Percentiles rank a stretch among this genome's conserved stretches.
Conservation (phyloP, 495 filamentous ascomycete genomes). For the Copromyces sp. region DNA sequence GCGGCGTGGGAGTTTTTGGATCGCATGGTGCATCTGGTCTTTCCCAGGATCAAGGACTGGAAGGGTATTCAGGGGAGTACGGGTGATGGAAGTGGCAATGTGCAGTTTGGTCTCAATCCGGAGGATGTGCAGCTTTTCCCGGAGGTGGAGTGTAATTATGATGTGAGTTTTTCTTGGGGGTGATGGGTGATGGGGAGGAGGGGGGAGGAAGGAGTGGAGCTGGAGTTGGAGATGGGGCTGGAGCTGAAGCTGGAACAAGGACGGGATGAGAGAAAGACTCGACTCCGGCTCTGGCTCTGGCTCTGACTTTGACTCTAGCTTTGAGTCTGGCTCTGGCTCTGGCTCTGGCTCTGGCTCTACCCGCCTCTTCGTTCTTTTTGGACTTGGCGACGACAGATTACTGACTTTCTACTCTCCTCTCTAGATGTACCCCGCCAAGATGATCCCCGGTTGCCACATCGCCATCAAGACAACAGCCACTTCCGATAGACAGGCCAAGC, state of each 20-base stretch:
- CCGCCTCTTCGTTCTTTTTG: background rate
- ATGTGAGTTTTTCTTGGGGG: constrained; percentile 50
- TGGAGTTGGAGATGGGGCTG: background rate
- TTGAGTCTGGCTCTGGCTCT: background rate
- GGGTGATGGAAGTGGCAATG: constrained; percentile 82
- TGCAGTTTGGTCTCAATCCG: constrained; percentile 64
- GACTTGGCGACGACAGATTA: background rate
- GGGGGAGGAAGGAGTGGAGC: background rate
- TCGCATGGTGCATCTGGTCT: constrained; percentile 74
- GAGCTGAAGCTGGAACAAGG: background rate
- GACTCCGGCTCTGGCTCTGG: too few species aligned
- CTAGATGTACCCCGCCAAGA: constrained; percentile 31
- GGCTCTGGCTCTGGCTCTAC: background rate
- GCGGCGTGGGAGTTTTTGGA: constrained; percentile 81
- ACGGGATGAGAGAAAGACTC: too few species aligned
- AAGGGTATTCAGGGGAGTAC: constrained; percentile 61
- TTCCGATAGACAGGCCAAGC: constrained; percentile 80
- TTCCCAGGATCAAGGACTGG: constrained; percentile 94
- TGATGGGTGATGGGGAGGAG: background rate
- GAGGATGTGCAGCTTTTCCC: constrained; percentile 75
- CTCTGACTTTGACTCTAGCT: background rate
- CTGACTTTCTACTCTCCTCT: background rate
- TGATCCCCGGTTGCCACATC: constrained; percentile 87
- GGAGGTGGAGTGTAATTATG: constrained; percentile 85
- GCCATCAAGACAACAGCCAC: constrained; percentile 80